Base-by-base conservation (phyloP, 2,329 filamentous ascomycete species). In the Talaromyces sp. region DNA sequence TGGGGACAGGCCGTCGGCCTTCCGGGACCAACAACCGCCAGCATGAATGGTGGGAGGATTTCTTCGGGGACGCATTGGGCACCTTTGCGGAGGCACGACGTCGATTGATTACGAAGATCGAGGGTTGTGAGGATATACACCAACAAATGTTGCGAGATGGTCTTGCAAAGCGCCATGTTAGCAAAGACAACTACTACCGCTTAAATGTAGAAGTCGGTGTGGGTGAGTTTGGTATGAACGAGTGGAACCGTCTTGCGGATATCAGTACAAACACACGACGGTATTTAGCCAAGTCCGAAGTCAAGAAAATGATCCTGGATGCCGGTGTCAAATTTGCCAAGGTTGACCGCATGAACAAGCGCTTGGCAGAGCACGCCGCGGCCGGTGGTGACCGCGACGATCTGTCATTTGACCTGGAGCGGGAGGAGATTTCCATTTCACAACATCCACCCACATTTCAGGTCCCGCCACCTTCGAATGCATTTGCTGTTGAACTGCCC, bases 181-280 rank as follows among this genome's bases (percentile, higher is more conserved):
- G 89, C 64, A 83, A 85, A 47, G 92, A 97, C 53, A 90, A 95
- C 70, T 99, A 99, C 76, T 96, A 91, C 71, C 88, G 94, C 7
- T 79, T 97, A n/a, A 99, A 99, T 60, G 94, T 97, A 36, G 92
- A 97, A 68, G 87, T 96, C 14, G 94, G 93, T 1, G 92, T 97
- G 3, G 92, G 93, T 48, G 94, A 97, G 68, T 97, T 97, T 70
- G 93, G 90, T 47, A 97, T 99, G 91, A 99, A 97, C 69, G 94
- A 97, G 70, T 99, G 94, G 94, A 85, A 90, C 65, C 85, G 92
- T 3, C 77, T 97, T n/a, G 88, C 90, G 22, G 93, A 97, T 47
- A 97, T 99, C 75, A 96, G 90, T 76, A 97, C 91, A 13, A 88
- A 88, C 68, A 99, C 94, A 0, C 84, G 90, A 61, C 85, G 88